Conservation (phyloP, 352 stramenopile species). For the Pythium biforme region DNA sequence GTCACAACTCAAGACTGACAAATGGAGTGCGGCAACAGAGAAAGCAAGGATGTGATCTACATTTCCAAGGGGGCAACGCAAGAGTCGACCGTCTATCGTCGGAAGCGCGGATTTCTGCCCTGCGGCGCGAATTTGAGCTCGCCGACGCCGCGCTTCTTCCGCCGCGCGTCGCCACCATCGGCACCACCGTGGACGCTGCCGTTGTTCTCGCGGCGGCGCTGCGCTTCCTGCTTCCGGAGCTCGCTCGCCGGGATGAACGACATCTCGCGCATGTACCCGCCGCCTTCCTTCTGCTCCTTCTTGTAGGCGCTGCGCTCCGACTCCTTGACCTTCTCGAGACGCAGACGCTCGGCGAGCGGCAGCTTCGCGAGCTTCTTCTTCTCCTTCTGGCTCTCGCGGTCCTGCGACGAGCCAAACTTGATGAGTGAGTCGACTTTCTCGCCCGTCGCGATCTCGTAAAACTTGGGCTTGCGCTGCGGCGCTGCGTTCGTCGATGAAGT, state of each 20-base stretch:
- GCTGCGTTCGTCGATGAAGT: background rate
- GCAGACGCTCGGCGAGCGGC: slow-evolving; percentile 73
- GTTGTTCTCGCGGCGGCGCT: slow-evolving; percentile 18
- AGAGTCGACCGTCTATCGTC: slow-evolving; percentile 38
- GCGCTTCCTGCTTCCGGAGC: slow-evolving; percentile 45
- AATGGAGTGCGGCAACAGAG: background rate
- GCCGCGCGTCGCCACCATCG: slow-evolving; percentile 25
- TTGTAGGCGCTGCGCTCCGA: slow-evolving; percentile 81
- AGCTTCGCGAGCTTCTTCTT: slow-evolving; percentile 80
- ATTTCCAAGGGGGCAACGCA: background rate
- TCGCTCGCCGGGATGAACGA: slow-evolving; percentile 73
- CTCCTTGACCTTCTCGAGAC: slow-evolving; percentile 69
- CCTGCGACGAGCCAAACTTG: slow-evolving; percentile 63
- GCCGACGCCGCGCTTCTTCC: slow-evolving; percentile 80
- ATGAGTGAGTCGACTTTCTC: slow-evolving; percentile 84
- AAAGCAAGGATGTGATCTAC: slow-evolving; percentile 6
- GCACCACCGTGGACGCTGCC: slow-evolving; percentile 16
- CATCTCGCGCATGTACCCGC: slow-evolving; percentile 84
- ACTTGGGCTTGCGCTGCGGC: slow-evolving; percentile 59
- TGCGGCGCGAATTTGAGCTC: slow-evolving; percentile 67
- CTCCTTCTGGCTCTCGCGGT: slow-evolving; percentile 68
- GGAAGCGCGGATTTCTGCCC: slow-evolving; percentile 48
- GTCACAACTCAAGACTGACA: too few species aligned
- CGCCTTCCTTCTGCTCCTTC: slow-evolving; percentile 70
- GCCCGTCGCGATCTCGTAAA: slow-evolving; percentile 84